phyloP scores from a whole-genome alignment of 768 basidiomycete genomes.

The Tephrocybe sp. region DNA sequence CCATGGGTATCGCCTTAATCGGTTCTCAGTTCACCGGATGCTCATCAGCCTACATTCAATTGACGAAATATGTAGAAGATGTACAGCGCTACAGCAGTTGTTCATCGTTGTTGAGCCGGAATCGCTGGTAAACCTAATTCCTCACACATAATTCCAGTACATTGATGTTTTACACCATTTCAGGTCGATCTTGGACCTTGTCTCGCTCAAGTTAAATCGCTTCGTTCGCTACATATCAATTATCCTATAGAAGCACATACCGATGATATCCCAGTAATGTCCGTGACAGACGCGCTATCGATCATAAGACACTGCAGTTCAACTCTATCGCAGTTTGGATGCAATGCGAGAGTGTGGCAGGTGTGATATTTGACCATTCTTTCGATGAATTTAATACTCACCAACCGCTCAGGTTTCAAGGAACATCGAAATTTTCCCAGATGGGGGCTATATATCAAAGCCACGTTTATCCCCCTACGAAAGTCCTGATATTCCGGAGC shows the following conservation, averaged over 20 bases:
- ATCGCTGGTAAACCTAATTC: slow-evolving; percentile 36
- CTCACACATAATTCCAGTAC: background rate
- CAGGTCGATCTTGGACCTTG: slow-evolving; percentile 39
- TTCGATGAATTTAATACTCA: background rate
- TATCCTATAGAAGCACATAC: slow-evolving; percentile 32
- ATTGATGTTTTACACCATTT: background rate
- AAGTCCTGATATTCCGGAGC: slow-evolving; percentile 66
- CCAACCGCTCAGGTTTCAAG: slow-evolving; percentile 41
- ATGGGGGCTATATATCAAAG: slow-evolving; percentile 34
- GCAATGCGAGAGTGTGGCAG: slow-evolving; percentile 69
- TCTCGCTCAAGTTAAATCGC: slow-evolving; percentile 40
- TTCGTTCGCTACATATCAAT: slow-evolving; percentile 63
- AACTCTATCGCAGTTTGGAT: slow-evolving; percentile 60
- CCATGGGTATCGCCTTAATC: slow-evolving; percentile 50
- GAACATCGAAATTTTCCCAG: slow-evolving; percentile 29
- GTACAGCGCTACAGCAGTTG: slow-evolving; percentile 54
- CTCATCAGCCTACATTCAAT: slow-evolving; percentile 49
- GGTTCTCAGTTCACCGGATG: slow-evolving; percentile 67
- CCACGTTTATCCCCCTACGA: slow-evolving; percentile 52
- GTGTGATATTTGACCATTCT: slow-evolving; percentile 28
- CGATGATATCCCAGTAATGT: slow-evolving; percentile 28
- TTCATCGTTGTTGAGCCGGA: slow-evolving; percentile 55
- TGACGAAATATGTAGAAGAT: slow-evolving; percentile 50
- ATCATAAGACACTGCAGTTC: slow-evolving; percentile 50
- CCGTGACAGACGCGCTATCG: slow-evolving; percentile 32